Percentiles rank a stretch among this genome's conserved stretches.
Conservation (phyloP, 192 early-diverging fungal genomes). For the Coemansia aciculifera region DNA sequence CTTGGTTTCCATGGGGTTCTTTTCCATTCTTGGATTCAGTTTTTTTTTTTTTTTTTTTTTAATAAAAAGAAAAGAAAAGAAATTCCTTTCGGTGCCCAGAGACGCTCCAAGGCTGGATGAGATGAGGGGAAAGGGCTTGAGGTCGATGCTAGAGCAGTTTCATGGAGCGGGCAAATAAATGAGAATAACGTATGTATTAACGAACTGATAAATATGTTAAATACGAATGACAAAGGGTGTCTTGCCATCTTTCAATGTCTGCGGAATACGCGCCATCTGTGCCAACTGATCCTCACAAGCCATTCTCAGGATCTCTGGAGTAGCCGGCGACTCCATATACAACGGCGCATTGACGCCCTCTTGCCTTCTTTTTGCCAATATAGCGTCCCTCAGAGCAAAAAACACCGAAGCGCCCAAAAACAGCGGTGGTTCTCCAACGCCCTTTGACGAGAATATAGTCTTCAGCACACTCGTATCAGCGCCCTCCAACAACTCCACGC, state of each 20-base stretch:
- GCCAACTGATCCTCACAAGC: conserved; percentile 70
- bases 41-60: too few species aligned
- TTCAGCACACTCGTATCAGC: conserved; percentile 58
- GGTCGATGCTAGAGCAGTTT: too few species aligned
- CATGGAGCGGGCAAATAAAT: too few species aligned
- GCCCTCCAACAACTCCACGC: conserved; percentile 64
- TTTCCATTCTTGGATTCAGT: too few species aligned
- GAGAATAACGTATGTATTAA: not conserved
- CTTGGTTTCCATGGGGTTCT: too few species aligned
- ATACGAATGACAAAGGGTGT: conserved; percentile 40
- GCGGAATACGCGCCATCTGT: conserved; percentile 28
- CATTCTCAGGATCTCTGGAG: conserved; percentile 71
- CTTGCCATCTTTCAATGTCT: conserved; percentile 25
- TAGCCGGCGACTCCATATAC: conserved; percentile 73
- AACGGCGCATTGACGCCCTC: conserved; percentile 54
- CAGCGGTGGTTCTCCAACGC: conserved; percentile 85
- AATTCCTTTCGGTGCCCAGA: too few species aligned
- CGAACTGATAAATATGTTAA: not conserved
- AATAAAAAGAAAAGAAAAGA: too few species aligned
- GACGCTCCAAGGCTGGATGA: too few species aligned
- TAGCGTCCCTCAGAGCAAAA: conserved; percentile 78
- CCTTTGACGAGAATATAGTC: conserved; percentile 81
- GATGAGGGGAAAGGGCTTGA: too few species aligned
- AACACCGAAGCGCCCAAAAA: conserved; percentile 78
- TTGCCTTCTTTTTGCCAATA: conserved; percentile 61